Percentiles rank a stretch among this genome's conserved stretches.
Conservation (phyloP, 192 early-diverging fungal genomes). For the Coemansia asiatica region DNA sequence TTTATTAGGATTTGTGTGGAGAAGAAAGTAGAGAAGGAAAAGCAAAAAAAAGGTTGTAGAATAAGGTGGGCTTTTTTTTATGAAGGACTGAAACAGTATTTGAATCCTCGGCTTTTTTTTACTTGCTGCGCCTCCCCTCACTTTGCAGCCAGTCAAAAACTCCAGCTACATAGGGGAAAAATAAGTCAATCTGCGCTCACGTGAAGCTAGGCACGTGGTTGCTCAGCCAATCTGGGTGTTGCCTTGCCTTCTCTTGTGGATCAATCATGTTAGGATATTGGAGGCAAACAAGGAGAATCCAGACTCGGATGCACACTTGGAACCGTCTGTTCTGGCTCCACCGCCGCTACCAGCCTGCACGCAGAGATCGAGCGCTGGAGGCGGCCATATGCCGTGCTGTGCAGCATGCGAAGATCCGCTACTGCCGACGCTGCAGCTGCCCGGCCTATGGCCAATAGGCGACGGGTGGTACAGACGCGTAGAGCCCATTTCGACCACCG, state of each 20-base stretch:
- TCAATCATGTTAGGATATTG: too few relatives aligned
- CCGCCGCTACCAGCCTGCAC: background rate
- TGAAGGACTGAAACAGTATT: background rate
- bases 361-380: background rate
- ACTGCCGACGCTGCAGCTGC: too few relatives aligned
- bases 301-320: too few relatives aligned
- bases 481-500: background rate
- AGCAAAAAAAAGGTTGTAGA: background rate
- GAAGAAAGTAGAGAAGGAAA: conserved; percentile 6
- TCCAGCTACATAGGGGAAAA: too few relatives aligned
- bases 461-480: background rate
- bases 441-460: background rate
- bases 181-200: too few relatives aligned
- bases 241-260: too few relatives aligned
- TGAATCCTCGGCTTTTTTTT: background rate
- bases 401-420: too few relatives aligned
- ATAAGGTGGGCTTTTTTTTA: background rate
- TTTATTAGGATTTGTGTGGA: too few relatives aligned
- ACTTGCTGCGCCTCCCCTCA: too few relatives aligned
- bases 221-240: too few relatives aligned
- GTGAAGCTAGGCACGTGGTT: too few relatives aligned
- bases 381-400: background rate
- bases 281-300: background rate
- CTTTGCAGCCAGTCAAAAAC: too few relatives aligned
- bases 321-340: background rate